Conservation (phyloP, 1,139 yeast species). For the Hansenula anomala region DNA sequence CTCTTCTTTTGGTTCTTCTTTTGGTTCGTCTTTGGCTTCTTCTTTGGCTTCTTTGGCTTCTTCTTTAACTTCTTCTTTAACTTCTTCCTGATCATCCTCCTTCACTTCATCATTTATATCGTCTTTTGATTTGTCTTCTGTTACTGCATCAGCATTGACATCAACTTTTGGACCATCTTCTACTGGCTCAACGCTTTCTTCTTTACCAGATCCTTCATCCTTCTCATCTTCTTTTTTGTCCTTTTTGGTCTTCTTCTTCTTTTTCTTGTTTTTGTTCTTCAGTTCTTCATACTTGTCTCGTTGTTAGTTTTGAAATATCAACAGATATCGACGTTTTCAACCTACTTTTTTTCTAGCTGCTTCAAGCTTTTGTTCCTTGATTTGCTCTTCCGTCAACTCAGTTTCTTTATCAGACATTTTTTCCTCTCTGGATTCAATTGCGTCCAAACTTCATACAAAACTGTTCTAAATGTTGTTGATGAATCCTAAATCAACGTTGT, state of each 20-base stretch:
- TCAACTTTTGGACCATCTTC: conserved; percentile 5
- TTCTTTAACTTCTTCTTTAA: conserved; percentile 6
- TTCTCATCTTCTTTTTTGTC: conserved; percentile 16
- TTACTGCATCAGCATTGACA: conserved; percentile 23
- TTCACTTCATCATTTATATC: conserved; percentile 2
- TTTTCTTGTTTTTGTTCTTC: conserved; percentile 53
- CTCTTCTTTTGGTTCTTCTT: conserved; percentile 1
- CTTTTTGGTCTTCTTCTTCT: conserved; percentile 32
- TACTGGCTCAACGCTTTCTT: conserved; percentile 11
- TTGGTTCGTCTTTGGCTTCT: neutral
- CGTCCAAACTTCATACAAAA: too few species aligned
- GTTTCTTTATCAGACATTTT: conserved; percentile 1
- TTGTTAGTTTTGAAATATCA: conserved; percentile 4
- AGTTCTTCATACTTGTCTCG: conserved; percentile 44
- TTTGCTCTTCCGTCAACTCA: conserved; percentile 24
- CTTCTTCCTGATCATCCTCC: conserved; percentile 5
- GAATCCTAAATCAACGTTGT: too few species aligned
- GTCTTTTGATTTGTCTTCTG: conserved; percentile 6
- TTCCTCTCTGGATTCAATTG: too few species aligned
- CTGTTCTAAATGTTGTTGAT: neutral
- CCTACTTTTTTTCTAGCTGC: conserved; percentile 56
- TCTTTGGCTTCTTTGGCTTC: neutral
- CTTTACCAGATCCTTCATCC: conserved; percentile 13
- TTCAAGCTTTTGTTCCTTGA: conserved; percentile 54
- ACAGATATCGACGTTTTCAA: too few species aligned